Base-by-base conservation (phyloP, 371 early-diverging fungal species). In the Apophysomyces elegans region DNA sequence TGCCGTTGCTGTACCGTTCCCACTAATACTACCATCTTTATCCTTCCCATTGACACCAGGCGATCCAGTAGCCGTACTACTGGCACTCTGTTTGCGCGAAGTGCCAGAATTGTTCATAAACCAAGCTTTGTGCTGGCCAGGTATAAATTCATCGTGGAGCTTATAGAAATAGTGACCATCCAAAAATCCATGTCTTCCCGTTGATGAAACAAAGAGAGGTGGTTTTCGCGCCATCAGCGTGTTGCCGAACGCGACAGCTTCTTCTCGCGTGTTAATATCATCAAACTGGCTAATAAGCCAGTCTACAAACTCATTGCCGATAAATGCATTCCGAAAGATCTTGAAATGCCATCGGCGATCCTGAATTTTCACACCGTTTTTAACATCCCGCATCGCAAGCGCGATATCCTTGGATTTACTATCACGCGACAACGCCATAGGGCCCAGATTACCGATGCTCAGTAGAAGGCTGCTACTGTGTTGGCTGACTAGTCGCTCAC, bases 121-220 rank as follows among this genome's bases (percentile, higher is more conserved):
- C 74, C 71, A 68, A 9, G 75, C 71, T 54, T 80, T 83, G 21
- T 74, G 76, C 32, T 73, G 78, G 13, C 70, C 72, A 2, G 79
- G 78, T 2, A 82, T 75, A 61, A 86, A 89, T 5, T 90, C 87
- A 12, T 81, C 81, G 8, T 86, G 86, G 35, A 98, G 73, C 38
- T 85, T 86, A 70, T 97, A 98, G 75, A 94, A 97, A 73, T 95
- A 96, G 60, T 93, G 90, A 0, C 98, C 99, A 66, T 98, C 99
- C 67, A 96, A 64, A 67, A 98, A 94, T 21, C 74, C 66, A 62
- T 94, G 94, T 14, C 84, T 75, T 5, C 82, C 78, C 37, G 88
- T 86, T 7, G 88, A 94, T 50, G 97, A 96, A 26, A 84, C 79
- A 70, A 97, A 86, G 13, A 98, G 63, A 1, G 80, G 80, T 3